Conservation (phyloP, 345 rosid species). For the Pseudoturritis turrita region DNA sequence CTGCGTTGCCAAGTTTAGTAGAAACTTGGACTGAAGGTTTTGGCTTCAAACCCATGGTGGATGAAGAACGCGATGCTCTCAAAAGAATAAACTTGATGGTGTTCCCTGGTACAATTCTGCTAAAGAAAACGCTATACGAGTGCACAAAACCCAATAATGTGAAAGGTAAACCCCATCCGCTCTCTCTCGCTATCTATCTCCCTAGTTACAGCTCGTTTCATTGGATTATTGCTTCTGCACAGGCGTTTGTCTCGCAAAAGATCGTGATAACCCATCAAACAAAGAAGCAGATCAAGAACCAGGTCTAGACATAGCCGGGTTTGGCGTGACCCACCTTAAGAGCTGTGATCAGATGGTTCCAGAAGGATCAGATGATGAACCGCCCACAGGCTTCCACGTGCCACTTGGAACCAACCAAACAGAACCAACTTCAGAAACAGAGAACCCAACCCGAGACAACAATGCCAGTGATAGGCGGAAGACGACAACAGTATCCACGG, state of each 20-base stretch:
- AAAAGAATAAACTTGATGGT: conserved; percentile 75
- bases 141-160: conserved; percentile 23
- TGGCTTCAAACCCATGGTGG: conserved; percentile 58
- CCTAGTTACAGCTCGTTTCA: not conserved
- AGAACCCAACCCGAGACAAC: not conserved
- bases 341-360: conserved; percentile 28
- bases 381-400: conserved; percentile 9
- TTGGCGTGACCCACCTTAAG: not conserved
- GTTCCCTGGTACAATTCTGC: conserved; percentile 72
- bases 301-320: not conserved
- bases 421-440: conserved; percentile 12
- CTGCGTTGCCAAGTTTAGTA: conserved; percentile 78
- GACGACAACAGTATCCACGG: not conserved
- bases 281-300: conserved; percentile 19
- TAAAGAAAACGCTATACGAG: conserved; percentile 50
- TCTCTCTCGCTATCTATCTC: not conserved
- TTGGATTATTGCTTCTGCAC: not conserved
- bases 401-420: conserved; percentile 14
- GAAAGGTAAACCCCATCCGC: conserved; percentile 33
- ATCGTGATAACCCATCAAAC: not conserved
- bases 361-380: conserved; percentile 16
- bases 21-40: conserved; percentile 90
- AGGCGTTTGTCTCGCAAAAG: conserved; percentile 5
- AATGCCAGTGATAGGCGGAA: not conserved
- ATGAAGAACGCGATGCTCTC: conserved; percentile 53